Conservation (phyloP, 805 yeast genomes). For the Suhomyces kilbournensis region DNA sequence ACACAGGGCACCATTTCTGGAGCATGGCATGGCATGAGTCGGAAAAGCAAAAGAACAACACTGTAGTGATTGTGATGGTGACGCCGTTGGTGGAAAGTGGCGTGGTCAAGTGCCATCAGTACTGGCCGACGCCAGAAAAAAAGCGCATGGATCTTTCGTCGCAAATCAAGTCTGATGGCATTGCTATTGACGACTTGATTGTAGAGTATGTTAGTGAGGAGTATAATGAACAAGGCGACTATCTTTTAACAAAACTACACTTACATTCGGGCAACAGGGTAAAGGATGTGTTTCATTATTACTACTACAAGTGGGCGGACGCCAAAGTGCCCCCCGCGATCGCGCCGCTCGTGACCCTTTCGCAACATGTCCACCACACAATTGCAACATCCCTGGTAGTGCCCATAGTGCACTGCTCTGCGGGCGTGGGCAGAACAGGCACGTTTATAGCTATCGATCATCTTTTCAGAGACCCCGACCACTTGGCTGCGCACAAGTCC, state of each 20-base stretch:
- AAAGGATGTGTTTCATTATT: slow-evolving; percentile 36
- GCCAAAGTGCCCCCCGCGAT: slow-evolving; percentile 36
- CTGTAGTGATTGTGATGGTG: slow-evolving; percentile 36
- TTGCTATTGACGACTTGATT: slow-evolving; percentile 17
- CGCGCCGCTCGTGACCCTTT: slow-evolving; percentile 24
- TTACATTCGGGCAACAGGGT: slow-evolving; percentile 14
- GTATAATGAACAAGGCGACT: slow-evolving; percentile 17
- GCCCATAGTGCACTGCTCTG: slow-evolving; percentile 72
- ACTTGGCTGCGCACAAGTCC: slow-evolving; percentile 16
- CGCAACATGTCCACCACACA: slow-evolving; percentile 15
- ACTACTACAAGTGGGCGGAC: slow-evolving; percentile 46
- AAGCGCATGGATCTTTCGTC: slow-evolving; percentile 17
- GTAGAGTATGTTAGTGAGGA: slow-evolving; percentile 17
- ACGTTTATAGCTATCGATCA: slow-evolving; percentile 38
- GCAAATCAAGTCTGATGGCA: slow-evolving; percentile 16
- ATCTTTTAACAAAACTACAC: slow-evolving; percentile 24
- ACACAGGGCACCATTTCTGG: slow-evolving; percentile 48
- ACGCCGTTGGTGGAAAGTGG: slow-evolving; percentile 52
- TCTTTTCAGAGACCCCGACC: slow-evolving; percentile 23
- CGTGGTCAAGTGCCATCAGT: slow-evolving; percentile 38
- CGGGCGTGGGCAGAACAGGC: slow-evolving; percentile 91
- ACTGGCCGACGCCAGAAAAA: slow-evolving; percentile 33
- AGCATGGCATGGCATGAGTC: slow-evolving; percentile 44
- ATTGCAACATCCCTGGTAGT: background rate
- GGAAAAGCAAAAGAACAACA: slow-evolving; percentile 20